These are phyloP conservation scores for Linderina pennispora DNA, from an alignment of 192 early-diverging fungal genomes.

Conservation along the genomic window DNA sequence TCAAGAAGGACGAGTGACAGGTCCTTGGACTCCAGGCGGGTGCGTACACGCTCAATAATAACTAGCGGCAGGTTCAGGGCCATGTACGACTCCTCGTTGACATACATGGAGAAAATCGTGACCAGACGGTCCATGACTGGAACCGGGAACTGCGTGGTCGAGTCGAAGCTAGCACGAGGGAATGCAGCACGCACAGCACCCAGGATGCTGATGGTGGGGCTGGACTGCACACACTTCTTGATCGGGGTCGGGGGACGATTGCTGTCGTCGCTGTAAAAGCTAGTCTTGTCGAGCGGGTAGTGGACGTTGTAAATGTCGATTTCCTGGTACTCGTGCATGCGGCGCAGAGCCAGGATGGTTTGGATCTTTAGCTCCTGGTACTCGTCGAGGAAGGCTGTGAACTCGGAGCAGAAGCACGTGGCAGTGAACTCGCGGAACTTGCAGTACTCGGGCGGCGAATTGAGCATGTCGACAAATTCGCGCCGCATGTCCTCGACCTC, in stretches of 20 bases:
- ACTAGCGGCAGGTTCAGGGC: constrained; percentile 18
- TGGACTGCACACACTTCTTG: neutral
- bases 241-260: neutral
- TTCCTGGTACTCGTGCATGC: too few species aligned
- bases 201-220: constrained; percentile 10
- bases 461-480: constrained; percentile 21
- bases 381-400: constrained; percentile 29
- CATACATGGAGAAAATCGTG: constrained; percentile 12
- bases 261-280: constrained; percentile 1
- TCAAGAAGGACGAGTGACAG: constrained; percentile 20
- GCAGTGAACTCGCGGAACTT: constrained; percentile 21
- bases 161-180: neutral
- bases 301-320: too few species aligned
- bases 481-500: neutral
- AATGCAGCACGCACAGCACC: constrained; percentile 1
- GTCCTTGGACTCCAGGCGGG: constrained; percentile 7
- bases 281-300: neutral
- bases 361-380: constrained; percentile 27
- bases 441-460: constrained; percentile 18
- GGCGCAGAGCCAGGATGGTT: neutral
- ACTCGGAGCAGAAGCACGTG: constrained; percentile 38
- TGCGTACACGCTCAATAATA: constrained; percentile 10
- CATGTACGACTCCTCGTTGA: constrained; percentile 22
- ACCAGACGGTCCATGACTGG: constrained; percentile 7
- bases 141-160: constrained; percentile 11